Evolutionary conservation across 345 rosid species (phyloP), one percentile per base, ranked within the genome.

Genomic region (Euphorbia peplus): DNA sequence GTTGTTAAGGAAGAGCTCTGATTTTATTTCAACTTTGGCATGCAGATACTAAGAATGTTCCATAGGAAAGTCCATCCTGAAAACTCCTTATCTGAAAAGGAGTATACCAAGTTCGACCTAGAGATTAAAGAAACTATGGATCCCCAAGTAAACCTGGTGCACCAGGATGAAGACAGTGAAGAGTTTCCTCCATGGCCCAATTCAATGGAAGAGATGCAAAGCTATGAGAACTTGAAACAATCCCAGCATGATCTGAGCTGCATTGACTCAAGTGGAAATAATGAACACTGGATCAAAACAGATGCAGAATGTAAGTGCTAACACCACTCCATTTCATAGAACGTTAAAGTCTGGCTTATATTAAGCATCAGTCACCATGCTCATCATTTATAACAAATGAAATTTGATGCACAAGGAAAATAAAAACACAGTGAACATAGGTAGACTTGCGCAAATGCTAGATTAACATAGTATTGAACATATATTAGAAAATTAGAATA

Each of bases 201-300:
- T 59, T 66, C 78, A 57, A 68, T 72, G 73, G 76, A 67, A 75
- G 69, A 74, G 74, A 56, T 46, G 66, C 62, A 51, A 69, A 16
- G 73, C 69, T 39, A 73, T 42, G 72, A 67, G 81, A 75, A 73
- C 79, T 74, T 70, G 67, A 78, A 76, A 75, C 76, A 74, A 66
- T 79, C 63, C 71, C 80, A 71, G 24, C 60, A 76, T 68, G 76
- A 70, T 50, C 75, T 76, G 61, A 66, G 53, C 18, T 75, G 74
- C 74, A 77, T 66, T 48, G 60, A 64, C 55, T 73, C 87, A 73
- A 73, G 75, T 41, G 79, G 68, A 65, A 79, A 77, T 47, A 70
- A 80, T 63, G 97, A 83, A 82, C 84, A 85, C 84, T 93, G 97
- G 97, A 90, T 93, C 87, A 88, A 85, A 79, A 87, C 96, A 73